Percentiles rank a stretch among this genome's conserved stretches.
These are phyloP conservation scores for Citrus sp. DNA, from an alignment of 345 rosid species.

Conservation along the genomic window DNA sequence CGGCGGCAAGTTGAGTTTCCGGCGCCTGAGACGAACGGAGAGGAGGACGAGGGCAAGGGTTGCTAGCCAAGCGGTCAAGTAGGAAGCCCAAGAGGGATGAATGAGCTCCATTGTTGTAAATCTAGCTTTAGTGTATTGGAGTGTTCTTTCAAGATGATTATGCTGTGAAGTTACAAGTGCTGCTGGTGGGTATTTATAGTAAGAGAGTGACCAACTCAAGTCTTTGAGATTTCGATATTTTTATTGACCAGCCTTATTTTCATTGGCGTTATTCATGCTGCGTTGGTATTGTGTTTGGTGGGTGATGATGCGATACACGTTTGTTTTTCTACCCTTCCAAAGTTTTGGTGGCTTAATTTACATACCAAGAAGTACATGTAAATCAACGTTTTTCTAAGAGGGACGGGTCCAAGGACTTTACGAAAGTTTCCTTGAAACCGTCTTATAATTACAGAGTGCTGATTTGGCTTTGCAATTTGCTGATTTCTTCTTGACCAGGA, in stretches of 20 bases:
- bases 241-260: neutral
- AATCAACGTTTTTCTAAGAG: too few relatives aligned
- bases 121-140: neutral
- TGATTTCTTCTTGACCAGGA: neutral
- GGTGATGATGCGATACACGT: too few relatives aligned
- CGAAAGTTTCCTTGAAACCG: too few relatives aligned
- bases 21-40: slow-evolving; percentile 26
- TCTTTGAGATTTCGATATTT: neutral
- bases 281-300: too few relatives aligned
- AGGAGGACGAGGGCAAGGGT: slow-evolving; percentile 35
- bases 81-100: slow-evolving; percentile 19
- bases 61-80: slow-evolving; percentile 26
- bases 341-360: too few relatives aligned
- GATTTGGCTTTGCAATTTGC: too few relatives aligned
- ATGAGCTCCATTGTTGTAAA: slow-evolving; percentile 15
- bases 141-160: neutral
- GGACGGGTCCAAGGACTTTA: too few relatives aligned
- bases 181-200: neutral
- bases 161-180: neutral
- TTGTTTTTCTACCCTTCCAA: too few relatives aligned
- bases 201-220: neutral
- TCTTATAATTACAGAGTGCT: too few relatives aligned
- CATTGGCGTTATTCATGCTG: neutral
- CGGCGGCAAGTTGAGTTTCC: slow-evolving; percentile 43
- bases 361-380: too few relatives aligned